These are phyloP conservation scores for Dentipellis sp. DNA, from an alignment of 768 basidiomycete genomes.

Conservation along the genomic window DNA sequence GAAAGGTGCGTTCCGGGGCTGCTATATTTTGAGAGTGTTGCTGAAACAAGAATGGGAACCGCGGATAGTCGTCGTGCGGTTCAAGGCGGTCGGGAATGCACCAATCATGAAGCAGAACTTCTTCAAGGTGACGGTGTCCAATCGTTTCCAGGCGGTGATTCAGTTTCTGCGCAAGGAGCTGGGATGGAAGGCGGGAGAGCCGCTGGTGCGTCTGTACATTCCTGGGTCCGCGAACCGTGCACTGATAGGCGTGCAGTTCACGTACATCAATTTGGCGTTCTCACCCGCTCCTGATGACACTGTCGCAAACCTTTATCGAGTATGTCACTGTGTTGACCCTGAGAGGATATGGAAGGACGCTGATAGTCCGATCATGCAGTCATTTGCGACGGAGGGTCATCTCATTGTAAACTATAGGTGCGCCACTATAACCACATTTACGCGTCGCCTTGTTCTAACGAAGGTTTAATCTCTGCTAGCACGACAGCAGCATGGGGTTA, in stretches of 20 bases:
- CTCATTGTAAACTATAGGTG: conserved; percentile 64
- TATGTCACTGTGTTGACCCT: background rate
- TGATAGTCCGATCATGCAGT: conserved; percentile 23
- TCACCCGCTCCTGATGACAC: conserved; percentile 72
- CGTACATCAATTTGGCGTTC: conserved; percentile 72
- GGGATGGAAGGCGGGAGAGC: conserved; percentile 78
- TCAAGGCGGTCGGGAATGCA: conserved; percentile 96
- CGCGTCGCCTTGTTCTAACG: background rate
- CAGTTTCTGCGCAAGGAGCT: conserved; percentile 87
- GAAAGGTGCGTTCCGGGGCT: conserved; percentile 45
- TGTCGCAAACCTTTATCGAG: conserved; percentile 55
- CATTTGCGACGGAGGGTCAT: conserved; percentile 53
- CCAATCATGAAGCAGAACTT: conserved; percentile 99
- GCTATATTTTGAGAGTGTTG: background rate
- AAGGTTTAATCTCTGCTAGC: conserved; percentile 20
- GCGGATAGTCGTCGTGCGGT: conserved; percentile 79
- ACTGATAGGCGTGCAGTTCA: conserved; percentile 36
- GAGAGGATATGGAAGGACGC: background rate
- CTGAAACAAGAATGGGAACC: background rate
- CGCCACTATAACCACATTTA: conserved; percentile 1
- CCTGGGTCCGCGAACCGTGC: background rate
- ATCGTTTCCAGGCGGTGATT: conserved; percentile 92
- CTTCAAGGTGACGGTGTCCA: conserved; percentile 93
- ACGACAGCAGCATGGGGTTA: conserved; percentile 56
- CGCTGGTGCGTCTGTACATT: conserved; percentile 48